A percentile compares a stretch with the other conserved stretches of the same genome.
Conservation (phyloP, 176 grass and related monocot species). For the Cenchrus americanus region DNA sequence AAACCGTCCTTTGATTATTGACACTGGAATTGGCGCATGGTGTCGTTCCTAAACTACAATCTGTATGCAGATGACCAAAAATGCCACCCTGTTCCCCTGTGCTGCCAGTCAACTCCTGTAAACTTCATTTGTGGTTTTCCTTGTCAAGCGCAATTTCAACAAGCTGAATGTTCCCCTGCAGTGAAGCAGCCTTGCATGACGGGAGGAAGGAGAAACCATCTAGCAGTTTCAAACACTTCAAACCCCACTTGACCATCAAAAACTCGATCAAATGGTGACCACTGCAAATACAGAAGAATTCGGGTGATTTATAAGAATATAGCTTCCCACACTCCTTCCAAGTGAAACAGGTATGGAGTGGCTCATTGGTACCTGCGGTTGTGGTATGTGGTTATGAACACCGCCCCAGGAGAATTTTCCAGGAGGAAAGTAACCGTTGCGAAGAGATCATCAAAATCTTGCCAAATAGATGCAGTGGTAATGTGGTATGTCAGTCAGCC, state of each 20-base stretch:
- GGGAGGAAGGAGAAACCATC: conserved; percentile 86
- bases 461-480: conserved; percentile 24
- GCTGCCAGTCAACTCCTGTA: not conserved
- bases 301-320: not conserved
- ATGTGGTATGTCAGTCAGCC: not conserved
- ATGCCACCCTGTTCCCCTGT: not conserved
- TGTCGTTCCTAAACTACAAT: not conserved
- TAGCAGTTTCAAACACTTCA: conserved; percentile 76
- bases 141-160: conserved; percentile 64
- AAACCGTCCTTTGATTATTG: not conserved
- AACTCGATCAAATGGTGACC: conserved; percentile 92
- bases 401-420: conserved; percentile 51
- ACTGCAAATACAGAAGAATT: conserved; percentile 39
- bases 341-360: not conserved
- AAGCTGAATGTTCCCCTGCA: conserved; percentile 84
- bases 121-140: conserved; percentile 30
- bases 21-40: not conserved
- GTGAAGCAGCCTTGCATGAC: conserved; percentile 58
- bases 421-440: conserved; percentile 72
- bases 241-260: conserved; percentile 90
- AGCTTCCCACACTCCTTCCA: not conserved
- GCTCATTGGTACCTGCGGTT: conserved; percentile 67
- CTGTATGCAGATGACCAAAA: not conserved
- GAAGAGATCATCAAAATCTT: conserved; percentile 84
- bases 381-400: conserved; percentile 92